phyloP scores from a whole-genome alignment of 306 rosid species.

The Cicer cuneatum region DNA sequence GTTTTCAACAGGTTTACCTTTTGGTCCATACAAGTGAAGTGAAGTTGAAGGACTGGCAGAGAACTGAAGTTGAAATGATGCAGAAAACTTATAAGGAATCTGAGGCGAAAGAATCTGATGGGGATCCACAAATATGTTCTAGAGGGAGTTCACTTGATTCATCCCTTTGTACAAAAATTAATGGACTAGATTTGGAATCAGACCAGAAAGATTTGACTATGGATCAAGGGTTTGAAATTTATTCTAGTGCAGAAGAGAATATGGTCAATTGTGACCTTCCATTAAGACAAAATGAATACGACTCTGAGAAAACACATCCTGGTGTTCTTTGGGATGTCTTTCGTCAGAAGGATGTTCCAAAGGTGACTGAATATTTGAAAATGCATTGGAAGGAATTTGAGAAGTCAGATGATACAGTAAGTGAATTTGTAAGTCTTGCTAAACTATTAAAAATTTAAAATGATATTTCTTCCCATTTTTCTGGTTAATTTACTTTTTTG shows the following conservation, averaged over 20 bases:
- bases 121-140: constrained; percentile 53
- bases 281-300: constrained; percentile 54
- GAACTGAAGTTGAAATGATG: constrained; percentile 51
- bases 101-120: constrained; percentile 54
- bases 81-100: constrained; percentile 51
- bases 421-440: constrained; percentile 60
- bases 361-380: constrained; percentile 75
- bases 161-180: constrained; percentile 50
- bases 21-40: constrained; percentile 81
- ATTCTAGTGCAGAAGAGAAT: constrained; percentile 50
- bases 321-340: constrained; percentile 94
- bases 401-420: constrained; percentile 51
- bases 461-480: neutral
- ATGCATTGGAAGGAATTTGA: constrained; percentile 63
- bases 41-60: constrained; percentile 63
- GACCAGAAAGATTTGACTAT: constrained; percentile 51
- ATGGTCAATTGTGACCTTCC: constrained; percentile 48
- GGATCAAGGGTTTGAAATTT: constrained; percentile 53
- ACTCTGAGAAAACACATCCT: constrained; percentile 52
- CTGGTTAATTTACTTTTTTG: constrained; percentile 44
- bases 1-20: constrained; percentile 76
- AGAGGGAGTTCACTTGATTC: constrained; percentile 57
- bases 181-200: constrained; percentile 53
- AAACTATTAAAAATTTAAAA: neutral
- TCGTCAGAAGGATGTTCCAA: constrained; percentile 74